A percentile compares a stretch with the other conserved stretches of the same genome.
Conservation (phyloP, 225 moss, liverwort and hornwort genomes). For the Neckera pumila region DNA sequence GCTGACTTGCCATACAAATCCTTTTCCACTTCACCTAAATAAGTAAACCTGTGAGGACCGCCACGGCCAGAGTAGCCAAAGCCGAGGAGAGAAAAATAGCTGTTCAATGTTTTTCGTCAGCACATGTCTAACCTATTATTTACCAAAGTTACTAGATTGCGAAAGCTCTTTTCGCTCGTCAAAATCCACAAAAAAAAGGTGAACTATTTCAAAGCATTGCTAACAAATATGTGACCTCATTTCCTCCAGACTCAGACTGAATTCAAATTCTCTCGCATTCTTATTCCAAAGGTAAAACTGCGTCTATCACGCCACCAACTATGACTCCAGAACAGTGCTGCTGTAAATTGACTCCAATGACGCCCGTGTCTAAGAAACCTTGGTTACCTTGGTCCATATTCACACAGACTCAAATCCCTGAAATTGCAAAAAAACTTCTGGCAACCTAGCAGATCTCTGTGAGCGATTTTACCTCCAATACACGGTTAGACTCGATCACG, state of each 20-base stretch:
- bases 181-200: background rate
- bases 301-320: background rate
- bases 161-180: background rate
- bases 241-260: background rate
- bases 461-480: background rate
- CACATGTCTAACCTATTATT: background rate
- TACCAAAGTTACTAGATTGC: background rate
- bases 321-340: background rate
- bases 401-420: background rate
- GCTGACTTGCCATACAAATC: too few species aligned
- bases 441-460: background rate
- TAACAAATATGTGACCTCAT: background rate
- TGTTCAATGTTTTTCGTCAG: background rate
- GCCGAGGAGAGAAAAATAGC: background rate
- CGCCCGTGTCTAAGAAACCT: background rate
- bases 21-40: too few species aligned
- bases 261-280: background rate
- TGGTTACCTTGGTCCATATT: background rate
- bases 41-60: constrained; percentile 20
- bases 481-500: background rate
- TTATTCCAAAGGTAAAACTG: background rate
- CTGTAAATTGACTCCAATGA: background rate
- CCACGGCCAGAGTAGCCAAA: background rate
- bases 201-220: background rate
- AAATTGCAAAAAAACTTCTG: background rate